A percentile compares a stretch with the other conserved stretches of the same genome.
Conservation (phyloP, 176 grass and related monocot species). For the Microstegium vimineum region DNA sequence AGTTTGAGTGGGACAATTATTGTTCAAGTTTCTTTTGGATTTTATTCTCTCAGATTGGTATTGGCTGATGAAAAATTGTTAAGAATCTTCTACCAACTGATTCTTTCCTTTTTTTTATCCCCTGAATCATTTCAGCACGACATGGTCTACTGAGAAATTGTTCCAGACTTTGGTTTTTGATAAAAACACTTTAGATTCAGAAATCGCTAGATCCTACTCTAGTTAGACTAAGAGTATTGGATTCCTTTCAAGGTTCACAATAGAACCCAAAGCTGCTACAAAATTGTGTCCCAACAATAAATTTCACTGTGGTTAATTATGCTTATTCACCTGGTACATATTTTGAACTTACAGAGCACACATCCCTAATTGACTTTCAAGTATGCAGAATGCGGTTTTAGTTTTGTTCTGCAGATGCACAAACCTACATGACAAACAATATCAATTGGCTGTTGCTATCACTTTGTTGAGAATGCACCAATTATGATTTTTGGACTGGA, state of each 20-base stretch:
- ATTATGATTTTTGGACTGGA: background rate
- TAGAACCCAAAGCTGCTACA: background rate
- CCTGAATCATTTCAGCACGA: background rate
- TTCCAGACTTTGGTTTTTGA: background rate
- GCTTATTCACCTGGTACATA: background rate
- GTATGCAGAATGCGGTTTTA: background rate
- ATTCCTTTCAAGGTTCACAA: background rate
- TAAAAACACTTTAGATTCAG: background rate
- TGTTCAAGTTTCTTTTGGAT: background rate
- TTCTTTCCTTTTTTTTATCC: background rate
- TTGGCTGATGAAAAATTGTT: background rate
- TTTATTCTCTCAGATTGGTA: background rate
- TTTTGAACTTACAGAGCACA: background rate
- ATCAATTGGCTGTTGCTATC: constrained; percentile 22
- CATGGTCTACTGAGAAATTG: background rate
- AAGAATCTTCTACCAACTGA: background rate
- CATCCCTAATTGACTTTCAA: background rate
- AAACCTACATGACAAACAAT: background rate
- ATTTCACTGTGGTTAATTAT: background rate
- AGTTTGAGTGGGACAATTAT: background rate
- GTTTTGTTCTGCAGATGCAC: background rate
- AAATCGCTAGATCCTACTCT: background rate
- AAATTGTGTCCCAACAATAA: background rate
- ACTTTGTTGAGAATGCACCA: background rate
- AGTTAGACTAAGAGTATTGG: background rate